These are phyloP conservation scores for Arachnopeziza araneosa DNA, from an alignment of 2,329 filamentous ascomycete species.

Conservation along the genomic window DNA sequence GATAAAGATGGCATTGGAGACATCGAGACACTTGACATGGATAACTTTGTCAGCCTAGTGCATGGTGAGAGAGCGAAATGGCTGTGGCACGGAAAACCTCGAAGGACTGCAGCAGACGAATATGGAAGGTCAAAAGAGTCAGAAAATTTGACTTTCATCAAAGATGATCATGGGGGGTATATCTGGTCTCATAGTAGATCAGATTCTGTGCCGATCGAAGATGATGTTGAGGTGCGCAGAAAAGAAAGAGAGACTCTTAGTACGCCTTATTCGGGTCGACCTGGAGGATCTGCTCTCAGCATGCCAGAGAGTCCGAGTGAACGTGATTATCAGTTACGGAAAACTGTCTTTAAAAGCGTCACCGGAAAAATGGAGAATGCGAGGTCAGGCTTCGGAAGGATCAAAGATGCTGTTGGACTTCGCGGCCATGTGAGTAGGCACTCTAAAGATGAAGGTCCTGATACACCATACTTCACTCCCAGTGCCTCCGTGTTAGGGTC, in stretches of 20 bases:
- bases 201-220: constrained; percentile 48
- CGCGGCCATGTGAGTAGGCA: constrained; percentile 46
- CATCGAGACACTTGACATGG: constrained; percentile 86
- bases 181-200: constrained; percentile 43
- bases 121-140: constrained; percentile 42
- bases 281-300: constrained; percentile 42
- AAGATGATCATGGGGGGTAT: constrained; percentile 47
- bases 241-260: constrained; percentile 40
- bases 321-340: constrained; percentile 49
- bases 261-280: constrained; percentile 38
- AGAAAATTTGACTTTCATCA: constrained; percentile 46
- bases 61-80: constrained; percentile 83
- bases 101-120: constrained; percentile 50
- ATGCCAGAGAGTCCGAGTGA: constrained; percentile 47
- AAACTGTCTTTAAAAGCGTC: constrained; percentile 71
- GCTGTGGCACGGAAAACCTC: constrained; percentile 89
- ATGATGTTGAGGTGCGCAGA: constrained; percentile 38
- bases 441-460: constrained; percentile 45
- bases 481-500: constrained; percentile 15
- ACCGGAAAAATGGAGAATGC: constrained; percentile 75
- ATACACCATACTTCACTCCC: constrained; percentile 22
- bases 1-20: constrained; percentile 89
- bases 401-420: constrained; percentile 74
- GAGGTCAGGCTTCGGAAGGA: constrained; percentile 73
- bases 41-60: constrained; percentile 71